Evolutionary conservation across 805 yeast species (phyloP).

Genomic region (Wickerhamomyces strasburgensis): DNA sequence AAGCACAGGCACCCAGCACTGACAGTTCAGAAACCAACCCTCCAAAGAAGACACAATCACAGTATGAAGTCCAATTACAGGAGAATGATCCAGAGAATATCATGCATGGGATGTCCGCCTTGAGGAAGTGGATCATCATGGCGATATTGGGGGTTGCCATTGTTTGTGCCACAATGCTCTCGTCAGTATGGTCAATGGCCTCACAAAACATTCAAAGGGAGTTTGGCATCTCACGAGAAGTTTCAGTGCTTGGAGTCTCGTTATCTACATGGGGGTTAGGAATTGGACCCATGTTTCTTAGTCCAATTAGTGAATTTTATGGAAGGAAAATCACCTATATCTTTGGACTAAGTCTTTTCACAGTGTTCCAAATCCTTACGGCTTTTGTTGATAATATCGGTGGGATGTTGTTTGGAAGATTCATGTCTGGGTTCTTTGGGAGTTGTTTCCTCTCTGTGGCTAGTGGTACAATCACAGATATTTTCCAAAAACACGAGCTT

Average conservation of each 20-base stretch:
- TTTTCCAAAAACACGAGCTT: slow-evolving; percentile 55
- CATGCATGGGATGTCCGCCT: slow-evolving; percentile 31
- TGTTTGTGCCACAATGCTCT: slow-evolving; percentile 60
- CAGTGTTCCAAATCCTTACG: slow-evolving; percentile 47
- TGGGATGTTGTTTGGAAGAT: slow-evolving; percentile 60
- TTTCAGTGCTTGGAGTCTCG: slow-evolving; percentile 52
- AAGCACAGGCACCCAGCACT: too few species aligned
- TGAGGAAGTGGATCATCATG: slow-evolving; percentile 55
- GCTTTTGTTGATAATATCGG: slow-evolving; percentile 59
- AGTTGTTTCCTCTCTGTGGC: slow-evolving; percentile 72
- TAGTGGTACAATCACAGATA: slow-evolving; percentile 72
- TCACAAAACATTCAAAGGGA: slow-evolving; percentile 42
- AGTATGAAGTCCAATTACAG: slow-evolving; percentile 29
- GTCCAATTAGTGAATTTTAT: slow-evolving; percentile 63
- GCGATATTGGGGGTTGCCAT: slow-evolving; percentile 49
- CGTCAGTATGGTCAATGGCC: slow-evolving; percentile 65
- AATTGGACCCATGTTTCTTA: slow-evolving; percentile 56
- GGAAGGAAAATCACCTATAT: slow-evolving; percentile 60
- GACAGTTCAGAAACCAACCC: too few species aligned
- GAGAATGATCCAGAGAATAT: slow-evolving; percentile 30
- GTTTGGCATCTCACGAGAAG: slow-evolving; percentile 51
- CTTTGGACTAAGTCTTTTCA: slow-evolving; percentile 55
- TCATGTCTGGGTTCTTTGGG: slow-evolving; percentile 67
- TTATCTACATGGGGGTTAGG: slow-evolving; percentile 71
- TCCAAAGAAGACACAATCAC: too few species aligned